A percentile compares a stretch with the other conserved stretches of the same genome.
phyloP scores from a whole-genome alignment of 2,329 filamentous ascomycete species.

The Coniosporium tulheliwenetii region DNA sequence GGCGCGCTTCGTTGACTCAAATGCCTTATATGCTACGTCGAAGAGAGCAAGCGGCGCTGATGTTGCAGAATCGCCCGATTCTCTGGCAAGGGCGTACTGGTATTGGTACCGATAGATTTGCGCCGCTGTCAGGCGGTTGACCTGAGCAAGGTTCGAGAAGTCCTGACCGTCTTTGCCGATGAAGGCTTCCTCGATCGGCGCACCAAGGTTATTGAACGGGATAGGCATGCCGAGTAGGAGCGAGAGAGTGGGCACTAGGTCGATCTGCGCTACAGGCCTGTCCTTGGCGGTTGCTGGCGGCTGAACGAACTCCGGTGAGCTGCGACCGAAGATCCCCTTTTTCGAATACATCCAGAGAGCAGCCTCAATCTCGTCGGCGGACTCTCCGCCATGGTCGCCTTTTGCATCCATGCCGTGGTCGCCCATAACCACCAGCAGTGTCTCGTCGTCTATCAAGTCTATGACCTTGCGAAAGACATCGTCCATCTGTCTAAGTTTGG shows the following conservation, averaged over 20 bases:
- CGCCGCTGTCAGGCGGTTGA: conserved; percentile 62
- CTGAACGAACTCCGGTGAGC: conserved; percentile 39
- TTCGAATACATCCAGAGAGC: conserved; percentile 98
- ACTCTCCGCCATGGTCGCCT: conserved; percentile 96
- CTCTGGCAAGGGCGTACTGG: conserved; percentile 61
- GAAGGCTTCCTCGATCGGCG: conserved; percentile 89
- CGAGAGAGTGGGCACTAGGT: conserved; percentile 82
- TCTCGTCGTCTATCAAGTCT: conserved; percentile 61
- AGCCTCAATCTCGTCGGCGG: conserved; percentile 86
- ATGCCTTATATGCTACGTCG: conserved; percentile 40
- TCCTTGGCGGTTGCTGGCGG: conserved; percentile 59
- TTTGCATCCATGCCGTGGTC: conserved; percentile 98
- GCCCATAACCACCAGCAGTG: conserved; percentile 89
- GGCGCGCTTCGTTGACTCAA: conserved; percentile 28
- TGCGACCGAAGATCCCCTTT: conserved; percentile 67
- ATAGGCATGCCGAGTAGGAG: conserved; percentile 82
- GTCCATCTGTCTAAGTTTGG: conserved; percentile 88
- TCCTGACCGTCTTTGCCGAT: conserved; percentile 51
- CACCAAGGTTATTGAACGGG: conserved; percentile 88
- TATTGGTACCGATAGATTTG: conserved; percentile 82
- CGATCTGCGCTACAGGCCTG: conserved; percentile 68
- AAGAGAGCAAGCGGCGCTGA: conserved; percentile 43
- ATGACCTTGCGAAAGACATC: conserved; percentile 58
- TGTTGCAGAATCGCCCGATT: conserved; percentile 45
- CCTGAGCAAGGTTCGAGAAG: conserved; percentile 62